Percentiles rank a stretch among this genome's conserved stretches.
Conservation (phyloP, 1,284 basidiomycete genomes). For the Pulveroboletus sp. region DNA sequence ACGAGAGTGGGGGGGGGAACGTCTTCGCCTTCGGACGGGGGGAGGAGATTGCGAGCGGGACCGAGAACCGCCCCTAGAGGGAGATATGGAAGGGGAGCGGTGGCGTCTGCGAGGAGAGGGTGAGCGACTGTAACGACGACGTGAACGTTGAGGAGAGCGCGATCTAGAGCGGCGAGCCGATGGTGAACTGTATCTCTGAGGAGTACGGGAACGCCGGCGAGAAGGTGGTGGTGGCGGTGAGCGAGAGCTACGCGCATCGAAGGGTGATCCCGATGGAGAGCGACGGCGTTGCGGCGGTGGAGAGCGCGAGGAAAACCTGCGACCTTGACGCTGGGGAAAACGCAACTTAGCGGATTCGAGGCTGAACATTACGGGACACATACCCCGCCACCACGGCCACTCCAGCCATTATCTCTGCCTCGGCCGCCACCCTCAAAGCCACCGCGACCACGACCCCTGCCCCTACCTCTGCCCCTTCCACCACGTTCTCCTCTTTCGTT, state of each 20-base stretch:
- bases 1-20: conserved; percentile 40
- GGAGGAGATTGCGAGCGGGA: conserved; percentile 42
- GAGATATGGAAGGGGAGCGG: conserved; percentile 40
- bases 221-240: conserved; percentile 40
- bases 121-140: conserved; percentile 32
- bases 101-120: conserved; percentile 39
- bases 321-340: conserved; percentile 39
- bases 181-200: conserved; percentile 25
- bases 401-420: conserved; percentile 40
- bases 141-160: conserved; percentile 29
- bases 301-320: conserved; percentile 44
- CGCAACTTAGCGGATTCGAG: conserved; percentile 7
- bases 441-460: conserved; percentile 48
- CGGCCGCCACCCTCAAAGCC: conserved; percentile 44
- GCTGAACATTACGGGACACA: conserved; percentile 25
- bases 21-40: conserved; percentile 45
- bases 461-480: conserved; percentile 48
- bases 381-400: conserved; percentile 46
- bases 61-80: conserved; percentile 27
- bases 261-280: conserved; percentile 38
- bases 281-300: conserved; percentile 36
- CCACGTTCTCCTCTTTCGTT: conserved; percentile 53
- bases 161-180: conserved; percentile 30
- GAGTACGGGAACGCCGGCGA: conserved; percentile 39
- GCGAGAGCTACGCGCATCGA: conserved; percentile 45